phyloP scores from a whole-genome alignment of 192 early-diverging fungal genomes.

The Backusella sp. region DNA sequence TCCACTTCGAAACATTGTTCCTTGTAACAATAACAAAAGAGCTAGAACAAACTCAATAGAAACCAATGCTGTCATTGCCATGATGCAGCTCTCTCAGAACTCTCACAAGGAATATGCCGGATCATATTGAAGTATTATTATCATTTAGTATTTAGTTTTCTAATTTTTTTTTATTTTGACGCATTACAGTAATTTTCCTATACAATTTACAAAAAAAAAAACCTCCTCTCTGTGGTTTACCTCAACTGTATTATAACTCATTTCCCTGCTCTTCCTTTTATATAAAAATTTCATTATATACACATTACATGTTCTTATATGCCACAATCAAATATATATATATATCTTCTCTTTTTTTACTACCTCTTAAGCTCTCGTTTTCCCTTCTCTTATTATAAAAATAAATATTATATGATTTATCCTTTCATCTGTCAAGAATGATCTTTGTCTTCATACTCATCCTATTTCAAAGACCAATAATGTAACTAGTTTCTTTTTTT shows the following conservation, averaged over 20 bases:
- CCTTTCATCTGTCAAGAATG: neutral
- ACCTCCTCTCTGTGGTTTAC: neutral
- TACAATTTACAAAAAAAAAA: neutral
- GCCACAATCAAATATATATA: neutral
- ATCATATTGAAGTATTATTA: neutral
- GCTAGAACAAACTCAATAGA: neutral
- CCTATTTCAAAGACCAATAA: neutral
- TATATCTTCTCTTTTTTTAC: neutral
- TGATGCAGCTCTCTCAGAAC: constrained; percentile 14
- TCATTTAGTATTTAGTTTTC: neutral
- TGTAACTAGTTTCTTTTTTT: neutral
- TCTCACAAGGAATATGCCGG: neutral
- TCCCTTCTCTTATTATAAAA: neutral
- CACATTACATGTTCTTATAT: neutral
- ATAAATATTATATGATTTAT: neutral
- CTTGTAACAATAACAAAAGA: neutral
- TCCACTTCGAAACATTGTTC: neutral
- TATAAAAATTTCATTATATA: neutral
- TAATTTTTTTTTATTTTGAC: neutral
- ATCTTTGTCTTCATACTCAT: neutral
- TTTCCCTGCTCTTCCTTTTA: neutral
- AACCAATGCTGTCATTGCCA: constrained; percentile 8
- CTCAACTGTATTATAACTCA: neutral
- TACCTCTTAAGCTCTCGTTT: neutral
- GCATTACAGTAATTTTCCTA: neutral